A percentile compares a stretch with the other conserved stretches of the same genome.
Evolutionary conservation across 2,329 filamentous ascomycete species (phyloP).

Genomic region (Aspergillus pseudoviridinutans): DNA sequence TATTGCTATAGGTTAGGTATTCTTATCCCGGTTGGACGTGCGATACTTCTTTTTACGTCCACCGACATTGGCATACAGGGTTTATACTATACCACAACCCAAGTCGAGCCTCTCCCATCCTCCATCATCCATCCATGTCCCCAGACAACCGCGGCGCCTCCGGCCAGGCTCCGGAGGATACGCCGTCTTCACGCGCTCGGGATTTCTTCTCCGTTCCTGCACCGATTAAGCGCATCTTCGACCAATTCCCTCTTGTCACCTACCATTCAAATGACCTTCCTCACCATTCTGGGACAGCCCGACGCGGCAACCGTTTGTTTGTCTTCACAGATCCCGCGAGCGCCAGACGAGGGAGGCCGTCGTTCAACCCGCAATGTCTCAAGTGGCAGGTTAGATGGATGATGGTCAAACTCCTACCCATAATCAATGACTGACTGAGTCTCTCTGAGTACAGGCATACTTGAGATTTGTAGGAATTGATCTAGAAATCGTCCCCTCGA

Average conservation of each 20-base stretch:
- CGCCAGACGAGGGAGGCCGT: constrained; percentile 60
- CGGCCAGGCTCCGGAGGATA: constrained; percentile 22
- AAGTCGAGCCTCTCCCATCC: neutral
- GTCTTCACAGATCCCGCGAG: constrained; percentile 69
- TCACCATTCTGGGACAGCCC: constrained; percentile 49
- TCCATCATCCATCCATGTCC: constrained; percentile 21
- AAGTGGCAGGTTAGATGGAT: constrained; percentile 76
- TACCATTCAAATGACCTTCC: constrained; percentile 75
- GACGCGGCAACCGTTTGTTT: constrained; percentile 60
- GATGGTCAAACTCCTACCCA: too few species aligned
- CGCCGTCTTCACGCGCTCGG: constrained; percentile 17
- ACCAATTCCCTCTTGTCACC: constrained; percentile 72
- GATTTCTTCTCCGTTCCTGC: constrained; percentile 52
- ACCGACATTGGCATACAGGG: neutral
- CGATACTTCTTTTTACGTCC: neutral
- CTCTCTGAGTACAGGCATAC: constrained; percentile 59
- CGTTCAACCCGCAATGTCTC: constrained; percentile 87
- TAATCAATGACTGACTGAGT: constrained; percentile 1
- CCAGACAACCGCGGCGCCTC: constrained; percentile 20
- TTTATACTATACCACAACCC: neutral
- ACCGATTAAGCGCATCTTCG: constrained; percentile 78
- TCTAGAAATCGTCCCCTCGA: constrained; percentile 67
- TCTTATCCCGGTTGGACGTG: constrained; percentile 2
- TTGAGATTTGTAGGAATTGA: constrained; percentile 70
- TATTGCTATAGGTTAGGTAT: neutral